Base-by-base conservation (phyloP, 2,329 filamentous ascomycete species). In the Fusarium sp. region DNA sequence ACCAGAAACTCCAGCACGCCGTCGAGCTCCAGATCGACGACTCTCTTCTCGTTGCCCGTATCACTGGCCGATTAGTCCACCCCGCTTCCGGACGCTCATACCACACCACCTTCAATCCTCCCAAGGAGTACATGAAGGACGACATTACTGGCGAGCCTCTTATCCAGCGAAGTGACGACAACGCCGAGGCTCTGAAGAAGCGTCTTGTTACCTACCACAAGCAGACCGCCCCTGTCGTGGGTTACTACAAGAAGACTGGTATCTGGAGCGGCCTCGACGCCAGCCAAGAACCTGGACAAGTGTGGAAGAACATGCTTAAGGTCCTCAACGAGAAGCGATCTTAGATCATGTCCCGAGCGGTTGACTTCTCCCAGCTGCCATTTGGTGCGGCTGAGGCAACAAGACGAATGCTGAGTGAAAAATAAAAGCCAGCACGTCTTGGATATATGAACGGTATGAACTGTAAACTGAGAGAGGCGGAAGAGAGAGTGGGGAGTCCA, bases 31-130 rank as follows among this genome's bases (percentile, higher is more conserved):
- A 98, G 86, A 98, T 99, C 81, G 95, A 98, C 84, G 96, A 98
- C 82, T 89, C 90, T 45, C 92, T 99, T 65, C 91, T 99, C 68
- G 95, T 99, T 71, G 92, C 95, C 76, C 94, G 96, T 81, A 98
- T 99, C 84, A 99, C 96, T 70, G 96, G 96, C 79, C 95, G 96
- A 80, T 89, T 99, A 71, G 88, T 99, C 78, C 96, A 99, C 89
- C 95, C 95, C 65, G 95, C 95, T 58, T 98, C 95, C 63, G 96
- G 96, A 75, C 95, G 96, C 81, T 95, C 93, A 77, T 99, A 99
- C 88, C 96, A 99, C 91, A 96, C 92, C 85, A 93, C 96, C 84
- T 99, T 99, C 91, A 98, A 98, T 90, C 96, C 96, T 57, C 96
- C 96, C 79, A 97, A 98, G 91, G 86, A 91, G 78, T 80, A 89